phyloP scores from a whole-genome alignment of 345 rosid species.

The Cardamine chenopodiifolia region DNA sequence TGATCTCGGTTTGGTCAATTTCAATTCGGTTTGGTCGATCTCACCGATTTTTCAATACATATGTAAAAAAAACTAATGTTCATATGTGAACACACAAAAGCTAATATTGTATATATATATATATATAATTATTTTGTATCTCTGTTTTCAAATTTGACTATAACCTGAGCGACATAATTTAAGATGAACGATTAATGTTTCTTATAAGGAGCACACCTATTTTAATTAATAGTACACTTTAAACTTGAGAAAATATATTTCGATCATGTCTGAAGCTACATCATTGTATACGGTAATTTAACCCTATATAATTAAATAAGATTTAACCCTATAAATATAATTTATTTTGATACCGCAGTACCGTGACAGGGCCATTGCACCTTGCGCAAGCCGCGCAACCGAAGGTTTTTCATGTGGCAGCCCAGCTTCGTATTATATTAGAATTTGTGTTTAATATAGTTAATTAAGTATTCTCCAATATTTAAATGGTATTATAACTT shows the following conservation, averaged over 20 bases:
- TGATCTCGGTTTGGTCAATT: no score
- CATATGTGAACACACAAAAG: neutral
- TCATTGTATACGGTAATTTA: neutral
- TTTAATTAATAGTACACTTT: neutral
- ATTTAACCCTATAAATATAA: neutral
- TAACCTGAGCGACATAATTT: neutral
- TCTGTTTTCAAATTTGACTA: neutral
- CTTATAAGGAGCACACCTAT: neutral
- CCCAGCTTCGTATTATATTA: slow-evolving; percentile 26
- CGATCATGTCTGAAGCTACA: slow-evolving; percentile 8
- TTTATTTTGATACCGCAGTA: neutral
- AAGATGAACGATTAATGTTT: neutral
- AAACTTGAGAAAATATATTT: neutral
- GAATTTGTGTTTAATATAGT: neutral
- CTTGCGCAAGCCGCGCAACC: slow-evolving; percentile 37
- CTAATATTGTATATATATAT: neutral
- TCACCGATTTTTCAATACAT: no score
- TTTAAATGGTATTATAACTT: neutral
- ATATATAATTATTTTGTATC: neutral
- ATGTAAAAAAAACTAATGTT: neutral
- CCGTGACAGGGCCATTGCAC: slow-evolving; percentile 34
- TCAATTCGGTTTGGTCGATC: no score
- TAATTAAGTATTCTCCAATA: neutral
- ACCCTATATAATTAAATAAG: neutral
- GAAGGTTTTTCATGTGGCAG: slow-evolving; percentile 32